phyloP scores from a whole-genome alignment of 2,329 filamentous ascomycete genomes.

The Ophiostoma pallidulum region DNA sequence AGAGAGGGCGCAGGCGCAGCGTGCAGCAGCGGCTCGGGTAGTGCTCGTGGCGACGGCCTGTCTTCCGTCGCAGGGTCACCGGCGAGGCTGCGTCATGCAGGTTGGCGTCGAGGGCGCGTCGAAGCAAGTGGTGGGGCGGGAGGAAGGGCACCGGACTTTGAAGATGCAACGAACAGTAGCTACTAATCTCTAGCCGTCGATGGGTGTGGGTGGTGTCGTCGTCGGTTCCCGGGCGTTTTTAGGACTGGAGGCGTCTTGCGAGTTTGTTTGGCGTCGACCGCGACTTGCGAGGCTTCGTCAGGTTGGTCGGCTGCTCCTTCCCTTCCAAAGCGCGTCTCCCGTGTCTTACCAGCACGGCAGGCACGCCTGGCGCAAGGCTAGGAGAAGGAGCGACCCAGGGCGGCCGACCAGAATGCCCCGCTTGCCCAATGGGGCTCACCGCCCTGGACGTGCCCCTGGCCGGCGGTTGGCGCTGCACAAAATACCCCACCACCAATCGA shows the following conservation, averaged over 20 bases:
- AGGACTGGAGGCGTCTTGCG: too few species aligned
- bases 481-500: not conserved
- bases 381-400: not conserved
- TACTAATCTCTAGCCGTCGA: not conserved
- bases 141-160: too few species aligned
- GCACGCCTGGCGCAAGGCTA: too few species aligned
- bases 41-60: not conserved
- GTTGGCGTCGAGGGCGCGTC: not conserved
- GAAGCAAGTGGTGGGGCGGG: not conserved
- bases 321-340: conserved; percentile 4
- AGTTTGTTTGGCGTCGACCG: too few species aligned
- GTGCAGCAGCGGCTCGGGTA: not conserved
- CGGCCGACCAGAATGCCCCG: not conserved
- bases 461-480: not conserved
- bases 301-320: not conserved
- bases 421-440: conserved; percentile 7
- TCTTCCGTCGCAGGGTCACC: too few species aligned
- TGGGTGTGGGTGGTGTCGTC: not conserved
- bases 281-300: too few species aligned
- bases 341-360: too few species aligned
- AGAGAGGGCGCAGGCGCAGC: too few species aligned
- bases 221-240: too few species aligned
- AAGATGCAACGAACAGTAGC: too few species aligned
- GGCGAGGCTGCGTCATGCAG: not conserved
- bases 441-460: conserved; percentile 1